Evolutionary conservation across 176 grass and related monocot species (phyloP), one percentile per base, ranked within the genome.

Genomic region (Oryza longistaminata): DNA sequence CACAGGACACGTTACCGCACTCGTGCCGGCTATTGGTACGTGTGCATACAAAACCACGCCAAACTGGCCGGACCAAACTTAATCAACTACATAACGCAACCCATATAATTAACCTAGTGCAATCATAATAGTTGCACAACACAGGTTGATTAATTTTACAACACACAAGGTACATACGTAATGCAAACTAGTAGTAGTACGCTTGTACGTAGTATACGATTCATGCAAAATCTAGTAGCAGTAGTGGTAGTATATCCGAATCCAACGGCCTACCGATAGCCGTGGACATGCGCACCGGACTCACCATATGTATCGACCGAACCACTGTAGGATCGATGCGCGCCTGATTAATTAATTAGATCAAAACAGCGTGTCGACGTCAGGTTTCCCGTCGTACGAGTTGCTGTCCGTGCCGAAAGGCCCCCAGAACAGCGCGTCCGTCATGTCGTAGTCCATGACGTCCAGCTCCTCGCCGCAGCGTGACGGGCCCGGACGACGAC

Each of bases 381-480:
- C 58, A 8, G 31, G 49, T 19, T 45, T 22, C 7, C 44, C 29
- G 29, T 31, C 83, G 49, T 78, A 86, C 29, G 72, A 66, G 13
- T 62, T 22, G n/a, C 58, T 24, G 2, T 62, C 58, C 5, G 19
- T 7, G 21, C n/a, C 58, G 81, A 71, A 70, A 6, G 77, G 4
- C 21, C 16, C 29, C 19, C 84, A 53, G 21, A 3, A 71, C 76
- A 80, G 17, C 19, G 43, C 13, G n/a, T 13, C 81, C 50, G 62
- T 37, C 64, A 84, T 33, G 34, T n/a, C 68, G 75, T 90, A 90
- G 80, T 90, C 89, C 89, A n/a, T 84, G 70, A 87, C 48, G 25
- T 91, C 89, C 64, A 91, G 27, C 37, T 11, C 87, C 53, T 16
- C 11, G 81, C 31, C 80, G 11, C 27, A 40, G 11, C 27, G 40